Percentiles rank a stretch among this genome's conserved stretches.
These are phyloP conservation scores for Claviceps paspali DNA, from an alignment of 2,329 filamentous ascomycete genomes.

Conservation along the genomic window DNA sequence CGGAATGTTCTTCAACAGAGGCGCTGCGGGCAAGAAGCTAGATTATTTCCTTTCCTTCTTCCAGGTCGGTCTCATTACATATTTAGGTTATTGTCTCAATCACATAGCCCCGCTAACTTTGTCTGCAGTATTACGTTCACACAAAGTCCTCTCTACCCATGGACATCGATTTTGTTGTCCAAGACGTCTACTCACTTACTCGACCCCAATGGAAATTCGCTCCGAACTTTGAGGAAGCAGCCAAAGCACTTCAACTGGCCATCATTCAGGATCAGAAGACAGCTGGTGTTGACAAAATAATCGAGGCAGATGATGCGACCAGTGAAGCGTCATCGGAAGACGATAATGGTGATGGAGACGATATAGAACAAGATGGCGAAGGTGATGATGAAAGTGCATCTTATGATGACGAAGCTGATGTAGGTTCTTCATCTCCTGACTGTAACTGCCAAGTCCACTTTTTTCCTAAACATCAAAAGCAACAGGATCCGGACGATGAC, in stretches of 20 bases:
- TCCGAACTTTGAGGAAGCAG: slow-evolving; percentile 66
- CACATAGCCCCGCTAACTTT: background rate
- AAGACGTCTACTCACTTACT: slow-evolving; percentile 74
- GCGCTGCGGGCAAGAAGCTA: slow-evolving; percentile 86
- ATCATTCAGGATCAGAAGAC: slow-evolving; percentile 79
- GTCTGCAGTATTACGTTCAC: slow-evolving; percentile 69
- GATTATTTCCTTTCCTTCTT: slow-evolving; percentile 97
- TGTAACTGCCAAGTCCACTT: background rate
- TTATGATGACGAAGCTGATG: slow-evolving; percentile 44
- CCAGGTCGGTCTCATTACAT: slow-evolving; percentile 37
- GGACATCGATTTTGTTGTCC: slow-evolving; percentile 93
- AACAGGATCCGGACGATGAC: slow-evolving; percentile 31
- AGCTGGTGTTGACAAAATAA: slow-evolving; percentile 51
- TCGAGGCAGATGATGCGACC: slow-evolving; percentile 58
- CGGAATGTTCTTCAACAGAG: slow-evolving; percentile 89
- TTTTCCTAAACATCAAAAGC: slow-evolving; percentile 2
- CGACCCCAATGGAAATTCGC: slow-evolving; percentile 88
- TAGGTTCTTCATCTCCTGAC: slow-evolving; percentile 13
- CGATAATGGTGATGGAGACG: slow-evolving; percentile 51
- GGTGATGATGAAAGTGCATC: slow-evolving; percentile 45
- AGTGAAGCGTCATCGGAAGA: slow-evolving; percentile 64
- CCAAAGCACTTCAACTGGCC: slow-evolving; percentile 71
- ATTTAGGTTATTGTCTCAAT: background rate
- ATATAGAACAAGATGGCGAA: slow-evolving; percentile 45
- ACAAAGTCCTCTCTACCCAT: slow-evolving; percentile 83